These are phyloP conservation scores for Petunia axillaris DNA, from an alignment of 257 asterid species.

Conservation along the genomic window DNA sequence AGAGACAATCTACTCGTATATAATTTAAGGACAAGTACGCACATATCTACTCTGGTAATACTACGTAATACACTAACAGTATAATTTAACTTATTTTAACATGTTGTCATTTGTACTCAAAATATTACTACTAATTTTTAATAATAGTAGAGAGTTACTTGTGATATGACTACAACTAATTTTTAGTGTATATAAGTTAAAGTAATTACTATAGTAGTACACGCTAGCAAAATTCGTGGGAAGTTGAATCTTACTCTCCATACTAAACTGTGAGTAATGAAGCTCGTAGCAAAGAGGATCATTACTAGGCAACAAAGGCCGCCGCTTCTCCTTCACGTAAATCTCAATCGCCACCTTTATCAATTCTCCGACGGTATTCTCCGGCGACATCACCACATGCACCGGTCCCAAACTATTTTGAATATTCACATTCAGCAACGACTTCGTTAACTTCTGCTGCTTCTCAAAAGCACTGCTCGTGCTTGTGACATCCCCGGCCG, in stretches of 20 bases:
- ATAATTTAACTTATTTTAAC: no score
- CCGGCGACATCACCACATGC: conserved; percentile 61
- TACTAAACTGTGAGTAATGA: conserved; percentile 60
- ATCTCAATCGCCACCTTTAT: conserved; percentile 51
- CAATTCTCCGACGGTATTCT: conserved; percentile 54
- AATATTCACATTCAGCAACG: conserved; percentile 54
- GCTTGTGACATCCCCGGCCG: not conserved
- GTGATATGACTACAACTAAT: no score
- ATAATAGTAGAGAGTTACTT: no score
- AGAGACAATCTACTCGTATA: no score
- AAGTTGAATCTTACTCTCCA: conserved; percentile 47
- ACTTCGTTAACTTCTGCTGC: conserved; percentile 41
- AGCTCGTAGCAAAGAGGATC: conserved; percentile 50
- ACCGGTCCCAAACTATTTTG: conserved; percentile 62
- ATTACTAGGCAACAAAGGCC: conserved; percentile 46
- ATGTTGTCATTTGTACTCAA: no score
- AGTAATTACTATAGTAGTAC: no score
- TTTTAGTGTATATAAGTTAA: no score
- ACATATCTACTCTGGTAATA: no score
- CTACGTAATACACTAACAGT: no score
- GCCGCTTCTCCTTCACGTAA: conserved; percentile 60
- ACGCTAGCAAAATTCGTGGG: not conserved
- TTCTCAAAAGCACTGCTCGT: conserved; percentile 27
- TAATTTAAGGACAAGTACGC: not conserved
- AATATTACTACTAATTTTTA: no score